phyloP scores from a whole-genome alignment of 257 asterid species.

The Ilex aquifolium region DNA sequence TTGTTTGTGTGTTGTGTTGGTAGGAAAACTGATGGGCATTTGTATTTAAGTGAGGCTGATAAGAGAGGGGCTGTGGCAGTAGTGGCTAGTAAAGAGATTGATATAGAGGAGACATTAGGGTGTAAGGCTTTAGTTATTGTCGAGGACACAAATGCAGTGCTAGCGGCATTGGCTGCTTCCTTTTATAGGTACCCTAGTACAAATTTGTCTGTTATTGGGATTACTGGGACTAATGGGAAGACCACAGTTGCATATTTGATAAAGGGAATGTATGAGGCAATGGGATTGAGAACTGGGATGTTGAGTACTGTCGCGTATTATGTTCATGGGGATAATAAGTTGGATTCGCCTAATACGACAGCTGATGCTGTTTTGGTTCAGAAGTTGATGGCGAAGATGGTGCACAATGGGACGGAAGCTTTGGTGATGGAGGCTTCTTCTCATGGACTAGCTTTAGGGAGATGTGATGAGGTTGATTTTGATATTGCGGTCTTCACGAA shows the following conservation, averaged over 20 bases:
- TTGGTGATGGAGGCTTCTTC: constrained; percentile 88
- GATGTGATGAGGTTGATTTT: constrained; percentile 76
- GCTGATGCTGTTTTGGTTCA: constrained; percentile 78
- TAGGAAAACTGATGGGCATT: constrained; percentile 64
- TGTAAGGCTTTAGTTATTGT: constrained; percentile 88
- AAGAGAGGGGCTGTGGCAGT: constrained; percentile 95
- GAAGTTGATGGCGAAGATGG: constrained; percentile 88
- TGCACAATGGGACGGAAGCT: constrained; percentile 83
- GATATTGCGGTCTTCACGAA: constrained; percentile 88
- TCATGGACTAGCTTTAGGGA: constrained; percentile 50
- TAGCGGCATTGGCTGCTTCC: constrained; percentile 70
- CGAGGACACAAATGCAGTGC: constrained; percentile 67
- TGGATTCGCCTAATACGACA: constrained; percentile 42
- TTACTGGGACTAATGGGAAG: constrained; percentile 80
- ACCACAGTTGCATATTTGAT: constrained; percentile 60
- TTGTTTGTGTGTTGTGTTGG: constrained; percentile 80
- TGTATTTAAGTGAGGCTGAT: constrained; percentile 74
- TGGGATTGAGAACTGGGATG: constrained; percentile 95
- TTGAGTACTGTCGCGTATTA: constrained; percentile 67
- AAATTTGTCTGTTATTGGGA: constrained; percentile 70
- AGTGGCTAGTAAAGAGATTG: constrained; percentile 88
- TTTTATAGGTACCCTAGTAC: constrained; percentile 80
- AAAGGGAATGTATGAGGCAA: constrained; percentile 86
- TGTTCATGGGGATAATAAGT: constrained; percentile 75
- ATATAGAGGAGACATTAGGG: constrained; percentile 73